A percentile compares a stretch with the other conserved stretches of the same genome.
Conservation (phyloP, 208 protist genomes). For the Crithidia bombi region DNA sequence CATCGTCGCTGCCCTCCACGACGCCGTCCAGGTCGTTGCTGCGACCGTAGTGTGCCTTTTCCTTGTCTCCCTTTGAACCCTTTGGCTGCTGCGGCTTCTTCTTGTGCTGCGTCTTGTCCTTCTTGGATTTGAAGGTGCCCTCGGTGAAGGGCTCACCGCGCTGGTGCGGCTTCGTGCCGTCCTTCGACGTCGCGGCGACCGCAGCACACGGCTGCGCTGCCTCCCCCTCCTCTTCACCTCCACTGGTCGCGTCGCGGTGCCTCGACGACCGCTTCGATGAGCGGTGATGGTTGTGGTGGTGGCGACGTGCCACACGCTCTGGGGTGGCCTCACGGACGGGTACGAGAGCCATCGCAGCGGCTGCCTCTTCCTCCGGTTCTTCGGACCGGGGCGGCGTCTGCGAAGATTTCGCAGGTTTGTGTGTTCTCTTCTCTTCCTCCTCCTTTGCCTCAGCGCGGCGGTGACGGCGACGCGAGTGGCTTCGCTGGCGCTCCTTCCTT, state of each 20-base stretch:
- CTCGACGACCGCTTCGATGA: background rate
- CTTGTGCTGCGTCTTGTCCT: conserved; percentile 1
- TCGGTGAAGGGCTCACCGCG: conserved; percentile 42
- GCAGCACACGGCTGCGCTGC: conserved; percentile 3
- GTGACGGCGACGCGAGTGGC: conserved; percentile 20
- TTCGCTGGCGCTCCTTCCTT: conserved; percentile 15
- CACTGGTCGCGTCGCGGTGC: conserved; percentile 1
- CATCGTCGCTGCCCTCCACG: conserved; percentile 15
- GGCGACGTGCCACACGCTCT: conserved; percentile 16
- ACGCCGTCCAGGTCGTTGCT: conserved; percentile 21
- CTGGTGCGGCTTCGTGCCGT: conserved; percentile 10
- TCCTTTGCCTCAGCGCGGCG: conserved; percentile 17
- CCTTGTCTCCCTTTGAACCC: background rate
- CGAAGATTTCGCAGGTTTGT: background rate
- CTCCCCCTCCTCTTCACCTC: conserved; percentile 2
- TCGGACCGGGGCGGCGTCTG: background rate
- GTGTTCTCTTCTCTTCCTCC: background rate
- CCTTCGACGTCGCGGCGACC: background rate
- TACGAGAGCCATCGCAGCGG: background rate
- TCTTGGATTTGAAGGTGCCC: conserved; percentile 34
- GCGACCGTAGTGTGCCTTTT: conserved; percentile 15
- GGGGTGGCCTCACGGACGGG: conserved; percentile 19
- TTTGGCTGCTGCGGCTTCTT: background rate
- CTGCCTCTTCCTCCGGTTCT: background rate
- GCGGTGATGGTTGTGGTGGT: background rate